Percentiles rank a stretch among this genome's conserved stretches.
Conservation (phyloP, 139 green algal species). For the Raphidocelis subcapitata region DNA sequence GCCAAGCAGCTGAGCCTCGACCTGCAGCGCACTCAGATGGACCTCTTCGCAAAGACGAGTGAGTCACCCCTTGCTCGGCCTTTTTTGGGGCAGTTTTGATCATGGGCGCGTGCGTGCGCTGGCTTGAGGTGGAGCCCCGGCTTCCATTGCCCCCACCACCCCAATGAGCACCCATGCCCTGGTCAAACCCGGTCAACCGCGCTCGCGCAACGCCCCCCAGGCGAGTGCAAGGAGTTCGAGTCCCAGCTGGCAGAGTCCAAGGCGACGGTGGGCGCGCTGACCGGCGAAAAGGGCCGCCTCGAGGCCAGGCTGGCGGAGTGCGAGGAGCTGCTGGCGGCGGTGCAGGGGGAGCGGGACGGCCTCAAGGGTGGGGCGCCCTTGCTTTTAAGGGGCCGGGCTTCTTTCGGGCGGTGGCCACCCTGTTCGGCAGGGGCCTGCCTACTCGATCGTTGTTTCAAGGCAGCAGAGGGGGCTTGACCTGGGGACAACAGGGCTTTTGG, state of each 20-base stretch:
- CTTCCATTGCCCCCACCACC: background rate
- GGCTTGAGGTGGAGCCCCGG: background rate
- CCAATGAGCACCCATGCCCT: background rate
- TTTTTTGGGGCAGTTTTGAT: background rate
- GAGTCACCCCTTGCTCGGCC: slow-evolving; percentile 16
- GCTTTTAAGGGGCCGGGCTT: too few species aligned
- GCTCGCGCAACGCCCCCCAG: too few species aligned
- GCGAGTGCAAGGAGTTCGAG: slow-evolving; percentile 27
- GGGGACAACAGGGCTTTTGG: too few species aligned
- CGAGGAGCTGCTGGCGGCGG: slow-evolving; percentile 24
- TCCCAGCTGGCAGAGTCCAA: slow-evolving; percentile 31
- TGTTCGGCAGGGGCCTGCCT: too few species aligned
- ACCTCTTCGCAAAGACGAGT: slow-evolving; percentile 37
- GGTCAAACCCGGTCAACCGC: background rate
- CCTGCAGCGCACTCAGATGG: slow-evolving; percentile 51
- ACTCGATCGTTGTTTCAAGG: too few species aligned
- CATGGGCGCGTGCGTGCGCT: background rate
- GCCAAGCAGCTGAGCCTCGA: slow-evolving; percentile 34
- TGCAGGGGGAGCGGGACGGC: slow-evolving; percentile 4
- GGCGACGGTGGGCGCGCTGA: background rate
- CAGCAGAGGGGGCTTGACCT: too few species aligned
- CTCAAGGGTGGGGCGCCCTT: background rate
- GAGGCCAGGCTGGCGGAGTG: slow-evolving; percentile 12
- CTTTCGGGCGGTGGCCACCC: too few species aligned
- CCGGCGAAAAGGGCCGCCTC: background rate